Conservation (phyloP, 352 stramenopile genomes). For the Globisporangium acanthophoron region DNA sequence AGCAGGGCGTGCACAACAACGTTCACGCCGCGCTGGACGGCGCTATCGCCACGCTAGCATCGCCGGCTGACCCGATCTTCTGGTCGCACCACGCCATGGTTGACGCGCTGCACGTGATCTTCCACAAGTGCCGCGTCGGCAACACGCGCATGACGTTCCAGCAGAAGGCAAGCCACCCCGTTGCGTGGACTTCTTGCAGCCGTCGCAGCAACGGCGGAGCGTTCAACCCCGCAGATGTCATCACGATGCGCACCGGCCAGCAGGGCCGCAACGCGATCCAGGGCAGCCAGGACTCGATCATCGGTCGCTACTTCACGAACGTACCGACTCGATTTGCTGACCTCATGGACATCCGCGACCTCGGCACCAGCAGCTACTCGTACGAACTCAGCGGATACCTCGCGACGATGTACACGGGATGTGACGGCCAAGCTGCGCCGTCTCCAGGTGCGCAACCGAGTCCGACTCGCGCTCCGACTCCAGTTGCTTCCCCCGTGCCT, state of each 20-base stretch:
- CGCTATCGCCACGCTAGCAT: conserved; percentile 41
- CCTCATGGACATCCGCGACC: conserved; percentile 38
- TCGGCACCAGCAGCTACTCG: conserved; percentile 50
- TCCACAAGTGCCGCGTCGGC: conserved; percentile 44
- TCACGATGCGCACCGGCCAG: conserved; percentile 37
- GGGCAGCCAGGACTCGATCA: conserved; percentile 26
- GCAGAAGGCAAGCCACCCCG: conserved; percentile 26
- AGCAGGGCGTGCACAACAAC: conserved; percentile 27
- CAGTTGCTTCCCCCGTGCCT: not conserved
- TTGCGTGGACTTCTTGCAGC: conserved; percentile 43
- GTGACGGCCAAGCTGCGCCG: conserved; percentile 4
- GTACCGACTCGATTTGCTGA: conserved; percentile 34
- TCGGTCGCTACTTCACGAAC: conserved; percentile 33
- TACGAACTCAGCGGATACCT: conserved; percentile 38
- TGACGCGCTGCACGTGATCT: conserved; percentile 46
- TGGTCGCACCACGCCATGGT: conserved; percentile 48
- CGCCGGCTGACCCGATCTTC: conserved; percentile 52
- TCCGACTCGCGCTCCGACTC: not conserved
- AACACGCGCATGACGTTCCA: conserved; percentile 17
- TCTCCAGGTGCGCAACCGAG: conserved; percentile 1
- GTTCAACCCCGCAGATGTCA: conserved; percentile 40
- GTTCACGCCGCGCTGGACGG: conserved; percentile 38
- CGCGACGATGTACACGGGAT: conserved; percentile 19
- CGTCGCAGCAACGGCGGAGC: conserved; percentile 21
- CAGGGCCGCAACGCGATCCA: conserved; percentile 29